These are phyloP conservation scores for Coemansia guatemalensis DNA, from an alignment of 192 early-diverging fungal genomes.

Conservation along the genomic window DNA sequence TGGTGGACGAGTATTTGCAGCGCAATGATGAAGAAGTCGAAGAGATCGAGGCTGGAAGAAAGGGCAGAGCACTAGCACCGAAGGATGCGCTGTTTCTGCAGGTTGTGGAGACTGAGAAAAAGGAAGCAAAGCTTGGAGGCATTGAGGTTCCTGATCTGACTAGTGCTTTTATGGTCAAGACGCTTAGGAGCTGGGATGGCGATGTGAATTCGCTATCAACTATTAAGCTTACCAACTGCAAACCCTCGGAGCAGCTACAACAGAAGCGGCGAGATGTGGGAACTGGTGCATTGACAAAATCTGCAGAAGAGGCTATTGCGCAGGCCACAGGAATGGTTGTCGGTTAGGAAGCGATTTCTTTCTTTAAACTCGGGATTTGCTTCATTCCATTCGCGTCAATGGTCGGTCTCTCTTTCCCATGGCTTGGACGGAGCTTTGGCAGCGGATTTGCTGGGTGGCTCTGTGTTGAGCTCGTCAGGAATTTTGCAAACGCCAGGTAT, in stretches of 20 bases:
- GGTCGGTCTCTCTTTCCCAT: conserved; percentile 23
- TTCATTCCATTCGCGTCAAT: background rate
- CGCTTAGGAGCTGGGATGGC: conserved; percentile 44
- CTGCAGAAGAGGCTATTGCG: conserved; percentile 22
- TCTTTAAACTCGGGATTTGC: too few relatives aligned
- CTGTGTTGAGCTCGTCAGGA: conserved; percentile 33
- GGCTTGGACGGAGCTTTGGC: conserved; percentile 36
- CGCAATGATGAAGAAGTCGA: conserved; percentile 63
- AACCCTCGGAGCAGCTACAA: conserved; percentile 10
- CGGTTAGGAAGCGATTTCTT: background rate
- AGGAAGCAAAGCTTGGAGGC: conserved; percentile 38
- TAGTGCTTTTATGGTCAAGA: conserved; percentile 31
- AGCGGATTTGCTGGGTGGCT: conserved; percentile 34
- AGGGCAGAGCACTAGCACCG: conserved; percentile 42
- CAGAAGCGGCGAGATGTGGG: background rate
- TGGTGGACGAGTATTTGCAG: conserved; percentile 54
- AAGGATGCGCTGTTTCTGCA: conserved; percentile 43
- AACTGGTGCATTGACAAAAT: background rate
- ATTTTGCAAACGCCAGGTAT: conserved; percentile 41
- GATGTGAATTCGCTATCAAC: conserved; percentile 48
- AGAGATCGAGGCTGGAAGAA: conserved; percentile 38
- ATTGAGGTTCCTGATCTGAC: conserved; percentile 46
- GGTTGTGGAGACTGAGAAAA: conserved; percentile 19
- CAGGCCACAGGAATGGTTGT: conserved; percentile 34
- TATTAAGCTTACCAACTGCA: conserved; percentile 42